phyloP scores from a whole-genome alignment of 768 basidiomycete species.

The Agaricus subrufescens region DNA sequence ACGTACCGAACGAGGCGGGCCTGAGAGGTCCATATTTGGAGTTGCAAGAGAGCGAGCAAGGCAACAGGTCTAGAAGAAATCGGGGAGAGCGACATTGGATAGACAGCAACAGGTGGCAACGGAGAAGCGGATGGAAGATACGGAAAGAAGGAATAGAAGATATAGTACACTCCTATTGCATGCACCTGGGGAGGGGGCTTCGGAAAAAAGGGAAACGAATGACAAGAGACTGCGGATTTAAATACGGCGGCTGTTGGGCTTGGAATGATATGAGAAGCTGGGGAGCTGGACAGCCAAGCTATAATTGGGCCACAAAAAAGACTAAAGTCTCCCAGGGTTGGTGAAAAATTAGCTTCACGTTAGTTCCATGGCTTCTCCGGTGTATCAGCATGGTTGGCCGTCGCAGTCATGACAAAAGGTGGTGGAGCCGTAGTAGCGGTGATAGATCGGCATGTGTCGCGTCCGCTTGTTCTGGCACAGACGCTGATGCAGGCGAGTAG shows the following conservation, averaged over 20 bases:
- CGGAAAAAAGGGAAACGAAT: background rate
- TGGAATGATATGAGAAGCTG: background rate
- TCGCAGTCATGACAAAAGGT: background rate
- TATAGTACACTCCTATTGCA: background rate
- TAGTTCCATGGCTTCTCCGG: background rate
- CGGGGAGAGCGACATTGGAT: background rate
- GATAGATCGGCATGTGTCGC: background rate
- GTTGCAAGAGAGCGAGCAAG: background rate
- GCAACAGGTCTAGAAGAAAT: background rate
- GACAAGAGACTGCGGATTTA: constrained; percentile 6
- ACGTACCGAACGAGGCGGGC: background rate
- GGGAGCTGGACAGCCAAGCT: constrained; percentile 2
- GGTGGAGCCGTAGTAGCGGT: background rate
- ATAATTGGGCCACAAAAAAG: constrained; percentile 1
- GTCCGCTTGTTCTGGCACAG: background rate
- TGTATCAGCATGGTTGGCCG: background rate
- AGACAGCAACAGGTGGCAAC: background rate
- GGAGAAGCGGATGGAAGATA: background rate
- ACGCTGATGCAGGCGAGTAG: background rate
- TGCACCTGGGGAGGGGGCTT: background rate
- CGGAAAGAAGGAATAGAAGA: background rate
- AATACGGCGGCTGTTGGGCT: constrained; percentile 1
- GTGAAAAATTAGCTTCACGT: background rate
- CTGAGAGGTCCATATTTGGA: background rate
- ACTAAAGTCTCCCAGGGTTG: constrained; percentile 7